Evolutionary conservation across 1,284 basidiomycete genomes (phyloP).

Genomic region (Sanghuangporus weigelae): DNA sequence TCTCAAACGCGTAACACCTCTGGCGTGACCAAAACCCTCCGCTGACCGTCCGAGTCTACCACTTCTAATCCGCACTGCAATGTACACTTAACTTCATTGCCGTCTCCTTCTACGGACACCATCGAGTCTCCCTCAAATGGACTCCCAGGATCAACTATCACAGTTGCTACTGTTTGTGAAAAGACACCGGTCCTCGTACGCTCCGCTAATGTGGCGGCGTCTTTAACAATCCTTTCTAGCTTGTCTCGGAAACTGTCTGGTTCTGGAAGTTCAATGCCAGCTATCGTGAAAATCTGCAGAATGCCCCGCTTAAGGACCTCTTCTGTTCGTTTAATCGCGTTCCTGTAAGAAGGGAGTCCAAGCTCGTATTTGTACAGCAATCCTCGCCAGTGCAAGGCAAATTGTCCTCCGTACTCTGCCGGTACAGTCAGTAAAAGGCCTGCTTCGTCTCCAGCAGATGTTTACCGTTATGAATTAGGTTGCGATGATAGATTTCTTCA

Average conservation of each 20-base stretch:
- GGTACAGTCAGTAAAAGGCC: background rate
- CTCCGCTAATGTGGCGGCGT: slow-evolving; percentile 1
- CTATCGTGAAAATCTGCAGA: background rate
- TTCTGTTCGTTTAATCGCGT: background rate
- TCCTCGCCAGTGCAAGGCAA: slow-evolving; percentile 10
- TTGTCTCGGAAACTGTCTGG: background rate
- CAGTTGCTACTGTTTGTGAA: background rate
- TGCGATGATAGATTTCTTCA: background rate
- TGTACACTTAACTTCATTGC: background rate
- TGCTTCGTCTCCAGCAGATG: background rate
- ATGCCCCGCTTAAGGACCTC: background rate
- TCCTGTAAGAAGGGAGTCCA: background rate
- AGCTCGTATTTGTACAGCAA: slow-evolving; percentile 1
- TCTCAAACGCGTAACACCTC: background rate
- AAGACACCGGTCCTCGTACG: background rate
- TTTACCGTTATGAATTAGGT: background rate
- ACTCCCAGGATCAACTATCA: background rate
- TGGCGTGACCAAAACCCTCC: background rate
- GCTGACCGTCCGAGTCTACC: background rate
- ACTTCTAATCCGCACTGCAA: background rate
- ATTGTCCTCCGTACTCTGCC: background rate
- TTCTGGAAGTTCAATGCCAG: background rate
- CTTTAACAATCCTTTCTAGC: background rate
- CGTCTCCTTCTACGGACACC: background rate
- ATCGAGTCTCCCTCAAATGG: background rate